A percentile compares a stretch with the other conserved stretches of the same genome.
Conservation (phyloP, 1,139 yeast species). For the Blastobotrys serpentis region DNA sequence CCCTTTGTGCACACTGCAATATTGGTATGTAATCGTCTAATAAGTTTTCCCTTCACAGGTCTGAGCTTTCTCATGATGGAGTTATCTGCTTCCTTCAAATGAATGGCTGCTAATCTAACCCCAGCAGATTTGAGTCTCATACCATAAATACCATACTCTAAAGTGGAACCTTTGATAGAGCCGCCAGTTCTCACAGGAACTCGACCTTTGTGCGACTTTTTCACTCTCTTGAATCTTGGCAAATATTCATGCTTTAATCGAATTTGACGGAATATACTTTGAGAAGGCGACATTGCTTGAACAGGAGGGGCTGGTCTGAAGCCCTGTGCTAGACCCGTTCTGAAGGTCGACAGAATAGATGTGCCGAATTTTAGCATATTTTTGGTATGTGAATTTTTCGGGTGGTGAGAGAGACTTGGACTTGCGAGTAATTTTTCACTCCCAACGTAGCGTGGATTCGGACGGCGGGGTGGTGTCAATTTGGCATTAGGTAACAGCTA, state of each 20-base stretch:
- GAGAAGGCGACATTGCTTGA: background rate
- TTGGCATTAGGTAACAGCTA: too few species aligned
- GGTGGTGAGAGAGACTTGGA: background rate
- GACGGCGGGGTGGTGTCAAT: too few species aligned
- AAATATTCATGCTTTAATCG: conserved; percentile 76
- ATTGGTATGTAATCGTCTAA: conserved; percentile 80
- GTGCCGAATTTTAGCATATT: conserved; percentile 1
- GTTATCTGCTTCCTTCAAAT: conserved; percentile 86
- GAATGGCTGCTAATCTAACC: conserved; percentile 81
- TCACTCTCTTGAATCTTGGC: conserved; percentile 66
- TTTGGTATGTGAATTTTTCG: background rate
- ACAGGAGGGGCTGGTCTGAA: background rate
- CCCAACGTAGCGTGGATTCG: too few species aligned
- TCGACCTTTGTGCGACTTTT: conserved; percentile 89
- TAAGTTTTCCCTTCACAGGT: conserved; percentile 63
- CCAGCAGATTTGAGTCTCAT: conserved; percentile 87
- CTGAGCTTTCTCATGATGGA: conserved; percentile 80
- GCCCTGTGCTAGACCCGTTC: background rate
- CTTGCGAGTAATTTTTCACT: background rate
- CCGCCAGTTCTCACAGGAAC: conserved; percentile 96
- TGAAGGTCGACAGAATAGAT: conserved; percentile 1
- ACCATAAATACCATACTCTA: conserved; percentile 82
- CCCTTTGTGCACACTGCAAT: conserved; percentile 95
- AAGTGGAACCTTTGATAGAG: conserved; percentile 78
- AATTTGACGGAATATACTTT: conserved; percentile 19